These are phyloP conservation scores for Syncephalastrum sp. DNA, from an alignment of 371 early-diverging fungal species.

Conservation along the genomic window DNA sequence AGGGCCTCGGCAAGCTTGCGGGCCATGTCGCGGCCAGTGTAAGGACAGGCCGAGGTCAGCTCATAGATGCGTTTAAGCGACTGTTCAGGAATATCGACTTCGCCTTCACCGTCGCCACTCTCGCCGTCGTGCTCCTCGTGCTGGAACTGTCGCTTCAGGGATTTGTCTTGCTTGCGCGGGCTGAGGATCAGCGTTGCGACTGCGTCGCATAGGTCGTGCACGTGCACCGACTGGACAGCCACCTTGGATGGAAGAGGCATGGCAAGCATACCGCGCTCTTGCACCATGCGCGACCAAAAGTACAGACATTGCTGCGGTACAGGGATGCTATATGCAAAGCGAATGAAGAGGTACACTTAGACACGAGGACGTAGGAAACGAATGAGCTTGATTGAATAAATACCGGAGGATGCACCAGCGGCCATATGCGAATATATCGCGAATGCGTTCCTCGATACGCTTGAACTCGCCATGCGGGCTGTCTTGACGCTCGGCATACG, in stretches of 20 bases:
- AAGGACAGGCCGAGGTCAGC: slow-evolving; percentile 12
- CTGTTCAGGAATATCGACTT: slow-evolving; percentile 3
- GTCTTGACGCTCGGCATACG: background rate
- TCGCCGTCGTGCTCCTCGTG: background rate
- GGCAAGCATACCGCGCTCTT: slow-evolving; percentile 8
- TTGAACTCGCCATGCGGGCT: slow-evolving; percentile 4
- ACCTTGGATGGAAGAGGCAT: slow-evolving; percentile 13
- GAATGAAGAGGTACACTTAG: too few species aligned
- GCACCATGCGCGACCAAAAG: slow-evolving; percentile 17
- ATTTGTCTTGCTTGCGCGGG: slow-evolving; percentile 5
- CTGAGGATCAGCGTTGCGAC: slow-evolving; percentile 11
- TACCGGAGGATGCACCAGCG: slow-evolving; percentile 19
- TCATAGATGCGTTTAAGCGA: slow-evolving; percentile 16
- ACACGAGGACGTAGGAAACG: background rate
- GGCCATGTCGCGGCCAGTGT: slow-evolving; percentile 8
- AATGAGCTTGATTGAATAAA: background rate
- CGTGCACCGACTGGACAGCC: slow-evolving; percentile 4
- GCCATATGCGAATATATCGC: slow-evolving; percentile 10
- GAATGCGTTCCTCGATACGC: slow-evolving; percentile 11
- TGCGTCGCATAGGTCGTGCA: slow-evolving; percentile 17
- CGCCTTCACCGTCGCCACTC: slow-evolving; percentile 5
- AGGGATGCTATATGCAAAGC: background rate
- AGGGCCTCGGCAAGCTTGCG: slow-evolving; percentile 6
- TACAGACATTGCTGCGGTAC: slow-evolving; percentile 10
- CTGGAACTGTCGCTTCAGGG: background rate